A percentile compares a stretch with the other conserved stretches of the same genome.
These are phyloP conservation scores for Macadamia tetraphylla DNA, from an alignment of 164 flowering plant species.

Conservation along the genomic window DNA sequence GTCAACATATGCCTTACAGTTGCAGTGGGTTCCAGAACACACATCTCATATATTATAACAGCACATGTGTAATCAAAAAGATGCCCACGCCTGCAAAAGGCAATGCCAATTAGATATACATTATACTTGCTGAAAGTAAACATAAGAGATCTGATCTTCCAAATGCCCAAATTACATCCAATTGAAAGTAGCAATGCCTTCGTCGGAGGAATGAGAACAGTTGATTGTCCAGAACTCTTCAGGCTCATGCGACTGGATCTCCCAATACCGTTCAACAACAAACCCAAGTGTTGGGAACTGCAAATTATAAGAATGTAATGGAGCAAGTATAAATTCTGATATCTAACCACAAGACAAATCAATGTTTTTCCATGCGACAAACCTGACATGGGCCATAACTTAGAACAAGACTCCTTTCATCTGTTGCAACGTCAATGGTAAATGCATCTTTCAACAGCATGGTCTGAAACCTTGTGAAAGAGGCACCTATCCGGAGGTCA, in stretches of 20 bases:
- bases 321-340: not conserved
- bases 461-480: conserved; percentile 97
- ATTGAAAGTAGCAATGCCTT: conserved; percentile 68
- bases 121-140: not conserved
- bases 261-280: conserved; percentile 95
- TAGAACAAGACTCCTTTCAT: conserved; percentile 61
- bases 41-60: conserved; percentile 86
- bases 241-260: conserved; percentile 88
- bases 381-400: conserved; percentile 99
- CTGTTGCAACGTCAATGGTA: conserved; percentile 49
- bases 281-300: conserved; percentile 98
- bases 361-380: conserved; percentile 3
- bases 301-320: conserved; percentile 9
- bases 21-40: conserved; percentile 78
- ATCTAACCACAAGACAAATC: not conserved
- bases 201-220: conserved; percentile 80
- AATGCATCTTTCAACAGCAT: conserved; percentile 83
- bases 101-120: not conserved
- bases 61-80: conserved; percentile 88
- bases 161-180: conserved; percentile 62
- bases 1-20: conserved; percentile 48
- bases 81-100: conserved; percentile 74
- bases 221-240: conserved; percentile 94
- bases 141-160: not conserved
- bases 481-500: conserved; percentile 96